Percentiles rank a stretch among this genome's conserved stretches.
These are phyloP conservation scores for Fusarium sp. DNA, from an alignment of 2,329 filamentous ascomycete genomes.

Conservation along the genomic window DNA sequence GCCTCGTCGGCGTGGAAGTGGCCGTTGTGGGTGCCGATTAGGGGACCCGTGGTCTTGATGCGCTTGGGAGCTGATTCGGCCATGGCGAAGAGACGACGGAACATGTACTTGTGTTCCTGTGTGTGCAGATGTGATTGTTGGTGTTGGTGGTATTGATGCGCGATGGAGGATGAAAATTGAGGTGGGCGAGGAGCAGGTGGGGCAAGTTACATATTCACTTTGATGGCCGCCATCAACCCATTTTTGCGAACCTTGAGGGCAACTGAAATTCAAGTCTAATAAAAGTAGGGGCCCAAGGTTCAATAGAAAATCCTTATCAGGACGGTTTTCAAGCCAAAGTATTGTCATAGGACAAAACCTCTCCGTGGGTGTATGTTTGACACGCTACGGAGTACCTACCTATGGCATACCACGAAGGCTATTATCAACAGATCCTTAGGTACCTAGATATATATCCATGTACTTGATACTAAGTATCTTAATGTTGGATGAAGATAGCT, in stretches of 20 bases:
- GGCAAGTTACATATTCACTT: background rate
- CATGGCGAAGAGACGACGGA: slow-evolving; percentile 51
- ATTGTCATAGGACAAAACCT: background rate
- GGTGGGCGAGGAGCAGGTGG: background rate
- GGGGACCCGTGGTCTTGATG: slow-evolving; percentile 77
- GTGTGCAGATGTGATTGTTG: slow-evolving; percentile 3
- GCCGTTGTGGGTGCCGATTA: slow-evolving; percentile 95
- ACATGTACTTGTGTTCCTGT: slow-evolving; percentile 42
- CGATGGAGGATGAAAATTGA: slow-evolving; percentile 1
- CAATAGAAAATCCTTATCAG: background rate
- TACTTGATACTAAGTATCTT: background rate
- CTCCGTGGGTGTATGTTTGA: background rate
- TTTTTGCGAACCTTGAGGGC: background rate
- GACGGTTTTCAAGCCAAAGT: background rate
- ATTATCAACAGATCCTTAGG: background rate
- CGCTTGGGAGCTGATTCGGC: slow-evolving; percentile 82
- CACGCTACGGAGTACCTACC: background rate
- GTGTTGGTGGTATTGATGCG: slow-evolving; percentile 1
- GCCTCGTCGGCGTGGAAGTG: slow-evolving; percentile 99
- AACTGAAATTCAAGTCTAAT: background rate
- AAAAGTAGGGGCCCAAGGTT: rapidly evolving
- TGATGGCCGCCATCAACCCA: background rate
- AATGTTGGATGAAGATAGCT: no score
- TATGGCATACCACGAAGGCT: background rate
- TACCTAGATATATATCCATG: background rate